Conservation (phyloP, 192 early-diverging fungal genomes). For the Rhizophlyctis rosea region DNA sequence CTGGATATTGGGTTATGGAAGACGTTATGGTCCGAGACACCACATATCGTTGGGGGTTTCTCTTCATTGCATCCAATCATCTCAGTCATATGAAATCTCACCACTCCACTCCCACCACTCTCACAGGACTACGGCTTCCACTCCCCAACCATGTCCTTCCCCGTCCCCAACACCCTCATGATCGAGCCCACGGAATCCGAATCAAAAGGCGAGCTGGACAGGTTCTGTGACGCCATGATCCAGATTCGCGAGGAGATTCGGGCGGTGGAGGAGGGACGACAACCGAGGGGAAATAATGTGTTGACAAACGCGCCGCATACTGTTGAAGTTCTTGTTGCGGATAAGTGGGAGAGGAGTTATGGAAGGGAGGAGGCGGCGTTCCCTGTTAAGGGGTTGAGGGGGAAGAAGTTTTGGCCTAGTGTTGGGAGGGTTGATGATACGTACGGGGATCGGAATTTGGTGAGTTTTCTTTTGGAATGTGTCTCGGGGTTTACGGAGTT, state of each 20-base stretch:
- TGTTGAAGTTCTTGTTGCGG: slow-evolving; percentile 68
- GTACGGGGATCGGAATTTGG: slow-evolving; percentile 89
- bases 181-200: slow-evolving; percentile 99
- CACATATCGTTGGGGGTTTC: no score
- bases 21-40: no score
- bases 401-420: slow-evolving; percentile 98
- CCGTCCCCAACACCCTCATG: slow-evolving; percentile 98
- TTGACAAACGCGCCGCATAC: slow-evolving; percentile 89
- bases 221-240: slow-evolving; percentile 98
- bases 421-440: slow-evolving; percentile 88
- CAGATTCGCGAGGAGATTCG: slow-evolving; percentile 90
- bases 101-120: no score
- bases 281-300: slow-evolving; percentile 83
- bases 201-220: slow-evolving; percentile 86
- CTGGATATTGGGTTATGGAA: no score
- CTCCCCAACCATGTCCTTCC: slow-evolving; percentile 99
- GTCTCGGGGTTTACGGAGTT: background rate
- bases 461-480: slow-evolving; percentile 25
- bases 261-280: slow-evolving; percentile 78
- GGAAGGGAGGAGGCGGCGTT: slow-evolving; percentile 85
- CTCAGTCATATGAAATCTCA: no score
- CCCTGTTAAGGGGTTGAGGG: slow-evolving; percentile 75
- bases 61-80: no score
- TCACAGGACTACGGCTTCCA: slow-evolving; percentile 98
- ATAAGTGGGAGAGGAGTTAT: slow-evolving; percentile 87